Conservation (phyloP, 148 eudicot genomes). For the Rheum nobile region DNA sequence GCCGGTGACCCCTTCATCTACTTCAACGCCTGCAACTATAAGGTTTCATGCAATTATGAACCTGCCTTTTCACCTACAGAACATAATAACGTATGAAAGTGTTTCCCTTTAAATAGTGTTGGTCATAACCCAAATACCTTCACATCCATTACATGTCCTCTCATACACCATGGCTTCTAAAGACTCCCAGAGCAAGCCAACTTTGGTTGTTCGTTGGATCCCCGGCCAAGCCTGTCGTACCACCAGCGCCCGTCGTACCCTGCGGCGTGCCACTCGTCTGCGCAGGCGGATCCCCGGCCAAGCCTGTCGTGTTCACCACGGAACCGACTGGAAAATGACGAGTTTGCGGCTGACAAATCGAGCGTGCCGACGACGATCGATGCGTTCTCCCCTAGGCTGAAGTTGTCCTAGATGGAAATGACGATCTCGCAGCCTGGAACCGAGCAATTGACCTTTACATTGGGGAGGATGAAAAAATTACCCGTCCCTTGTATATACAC, state of each 20-base stretch:
- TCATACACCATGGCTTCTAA: too few species aligned
- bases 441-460: conserved; percentile 43
- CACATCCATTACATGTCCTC: too few species aligned
- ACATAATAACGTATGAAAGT: too few species aligned
- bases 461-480: conserved; percentile 66
- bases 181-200: too few species aligned
- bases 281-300: conserved; percentile 67
- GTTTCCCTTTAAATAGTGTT: too few species aligned
- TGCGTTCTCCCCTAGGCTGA: conserved; percentile 63
- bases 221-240: too few species aligned
- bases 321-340: conserved; percentile 51
- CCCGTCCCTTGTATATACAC: conserved; percentile 83
- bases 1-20: too few species aligned
- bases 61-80: too few species aligned
- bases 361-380: conserved; percentile 47
- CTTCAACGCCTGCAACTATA: too few species aligned
- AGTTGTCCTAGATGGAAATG: conserved; percentile 59
- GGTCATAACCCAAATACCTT: too few species aligned
- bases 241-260: conserved; percentile 82
- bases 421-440: conserved; percentile 54
- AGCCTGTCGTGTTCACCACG: conserved; percentile 60
- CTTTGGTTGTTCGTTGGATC: too few species aligned
- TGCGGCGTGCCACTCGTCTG: conserved; percentile 86
- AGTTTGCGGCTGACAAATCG: conserved; percentile 49
- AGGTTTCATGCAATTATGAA: too few species aligned